Percentiles rank a stretch among this genome's conserved stretches.
These are phyloP conservation scores for Dimocarpus longan DNA, from an alignment of 345 rosid species.

Conservation along the genomic window DNA sequence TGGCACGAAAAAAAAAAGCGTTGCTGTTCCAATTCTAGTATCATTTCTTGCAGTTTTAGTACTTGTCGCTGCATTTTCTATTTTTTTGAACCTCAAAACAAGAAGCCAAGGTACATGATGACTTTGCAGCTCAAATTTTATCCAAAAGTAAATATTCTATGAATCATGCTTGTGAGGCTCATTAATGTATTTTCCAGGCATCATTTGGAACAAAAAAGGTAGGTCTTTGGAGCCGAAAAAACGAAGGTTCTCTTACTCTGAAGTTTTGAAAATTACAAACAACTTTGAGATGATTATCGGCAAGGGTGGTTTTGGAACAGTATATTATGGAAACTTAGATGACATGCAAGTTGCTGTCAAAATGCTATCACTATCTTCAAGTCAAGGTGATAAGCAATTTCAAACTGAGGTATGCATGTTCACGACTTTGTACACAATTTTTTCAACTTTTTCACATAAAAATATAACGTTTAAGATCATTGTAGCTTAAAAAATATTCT, in stretches of 20 bases:
- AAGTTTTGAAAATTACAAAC: slow-evolving; percentile 40
- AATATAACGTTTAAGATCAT: too few relatives aligned
- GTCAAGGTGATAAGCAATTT: slow-evolving; percentile 48
- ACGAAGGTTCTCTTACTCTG: slow-evolving; percentile 31
- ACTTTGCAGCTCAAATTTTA: too few relatives aligned
- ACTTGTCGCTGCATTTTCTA: too few relatives aligned
- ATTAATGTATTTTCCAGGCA: background rate
- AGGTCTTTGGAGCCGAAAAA: slow-evolving; percentile 29
- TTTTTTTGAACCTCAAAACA: too few relatives aligned
- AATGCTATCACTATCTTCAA: slow-evolving; percentile 48
- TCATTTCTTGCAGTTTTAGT: too few relatives aligned
- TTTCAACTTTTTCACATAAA: background rate
- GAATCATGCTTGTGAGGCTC: background rate
- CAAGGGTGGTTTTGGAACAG: slow-evolving; percentile 64
- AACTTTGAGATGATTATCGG: slow-evolving; percentile 49
- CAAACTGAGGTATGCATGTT: slow-evolving; percentile 40
- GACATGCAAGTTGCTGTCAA: slow-evolving; percentile 50
- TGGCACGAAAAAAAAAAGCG: background rate
- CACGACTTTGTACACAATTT: background rate
- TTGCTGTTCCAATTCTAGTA: too few relatives aligned
- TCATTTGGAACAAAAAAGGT: background rate
- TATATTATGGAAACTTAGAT: slow-evolving; percentile 43
- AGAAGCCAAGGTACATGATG: too few relatives aligned
- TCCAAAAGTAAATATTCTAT: too few relatives aligned
- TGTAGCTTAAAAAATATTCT: too few relatives aligned